Evolutionary conservation across 768 basidiomycete genomes (phyloP), one percentile per base, ranked within the genome.

Genomic region (Coprinopsis strossmayeri): DNA sequence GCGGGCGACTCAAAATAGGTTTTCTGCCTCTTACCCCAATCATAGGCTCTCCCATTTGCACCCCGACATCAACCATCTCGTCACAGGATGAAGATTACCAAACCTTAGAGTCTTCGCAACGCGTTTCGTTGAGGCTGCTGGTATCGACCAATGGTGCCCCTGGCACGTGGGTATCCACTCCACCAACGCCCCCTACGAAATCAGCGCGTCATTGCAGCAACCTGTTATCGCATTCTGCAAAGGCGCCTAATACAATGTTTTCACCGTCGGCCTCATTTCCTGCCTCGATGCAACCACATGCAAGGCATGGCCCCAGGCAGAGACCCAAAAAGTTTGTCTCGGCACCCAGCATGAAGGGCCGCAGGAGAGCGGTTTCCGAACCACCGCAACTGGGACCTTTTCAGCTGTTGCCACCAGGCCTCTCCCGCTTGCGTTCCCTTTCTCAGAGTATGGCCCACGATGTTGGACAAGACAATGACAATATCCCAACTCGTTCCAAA

Each of bases 91-190:
- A 20, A 27, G 26, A n/a, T 5, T 17, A 37, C 17, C 18, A 41
- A 2, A 15, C 35, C 12, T 11, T 26, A 4, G 40, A 26, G 20
- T 18, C 51, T 17, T 54, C 63, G 17, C 58, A 59, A 45, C 25
- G 35, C n/a, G 44, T 51, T 34, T 55, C 54, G 15, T 27, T 47
- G 32, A 46, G 52, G 9, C 57, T 57, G 20, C 55, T 61, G 21
- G 53, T 60, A 34, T 55, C 40, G 40, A 42, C 40, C n/a, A n/a
- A 5, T 4, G 64, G 28, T 63, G 74, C 2, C 78, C 78, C n/a
- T n/a, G n/a, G n/a, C 37, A 77, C 72, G 42, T 79, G 79, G 79
- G 76, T 72, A 35, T 73, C 79, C 12, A 78, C 74, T 9, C 79
- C 78, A 23, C 78, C 79, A 23, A 80, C 79, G 10, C 78, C 80